These are phyloP conservation scores for Phaeotremella skinneri DNA, from an alignment of 768 basidiomycete species.

Conservation along the genomic window DNA sequence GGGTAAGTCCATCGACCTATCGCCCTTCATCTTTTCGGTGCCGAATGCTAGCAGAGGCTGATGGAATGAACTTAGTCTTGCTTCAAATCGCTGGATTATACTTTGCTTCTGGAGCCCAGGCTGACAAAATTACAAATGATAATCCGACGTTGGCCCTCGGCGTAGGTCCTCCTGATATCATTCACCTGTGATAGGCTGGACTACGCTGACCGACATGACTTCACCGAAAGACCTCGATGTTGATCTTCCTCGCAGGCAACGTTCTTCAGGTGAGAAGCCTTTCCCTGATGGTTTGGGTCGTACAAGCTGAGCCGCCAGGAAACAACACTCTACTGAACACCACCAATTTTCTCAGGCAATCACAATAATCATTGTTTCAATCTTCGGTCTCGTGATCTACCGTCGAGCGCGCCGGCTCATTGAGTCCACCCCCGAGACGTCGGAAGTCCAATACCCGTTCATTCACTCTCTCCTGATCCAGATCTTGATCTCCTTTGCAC, in stretches of 20 bases:
- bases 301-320: too few relatives aligned
- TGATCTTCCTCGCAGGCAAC: constrained; percentile 36
- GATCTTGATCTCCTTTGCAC: constrained; percentile 21
- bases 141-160: constrained; percentile 33
- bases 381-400: constrained; percentile 29
- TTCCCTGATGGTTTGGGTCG: too few relatives aligned
- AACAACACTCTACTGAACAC: neutral
- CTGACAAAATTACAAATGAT: constrained; percentile 19
- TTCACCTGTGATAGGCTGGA: neutral
- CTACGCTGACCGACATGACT: neutral
- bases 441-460: constrained; percentile 16
- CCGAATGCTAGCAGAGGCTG: neutral
- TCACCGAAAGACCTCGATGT: constrained; percentile 17
- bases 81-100: constrained; percentile 36
- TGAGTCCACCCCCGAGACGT: constrained; percentile 6
- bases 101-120: constrained; percentile 21
- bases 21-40: too few relatives aligned
- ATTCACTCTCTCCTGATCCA: constrained; percentile 24
- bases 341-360: constrained; percentile 17
- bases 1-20: constrained; percentile 4
- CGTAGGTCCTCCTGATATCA: constrained; percentile 10
- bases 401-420: constrained; percentile 23
- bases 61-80: constrained; percentile 12
- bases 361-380: constrained; percentile 32
- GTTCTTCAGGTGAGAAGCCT: constrained; percentile 20